These are phyloP conservation scores for Paramecium octaurelia DNA, from an alignment of 73 alveolate genomes.

Conservation along the genomic window DNA sequence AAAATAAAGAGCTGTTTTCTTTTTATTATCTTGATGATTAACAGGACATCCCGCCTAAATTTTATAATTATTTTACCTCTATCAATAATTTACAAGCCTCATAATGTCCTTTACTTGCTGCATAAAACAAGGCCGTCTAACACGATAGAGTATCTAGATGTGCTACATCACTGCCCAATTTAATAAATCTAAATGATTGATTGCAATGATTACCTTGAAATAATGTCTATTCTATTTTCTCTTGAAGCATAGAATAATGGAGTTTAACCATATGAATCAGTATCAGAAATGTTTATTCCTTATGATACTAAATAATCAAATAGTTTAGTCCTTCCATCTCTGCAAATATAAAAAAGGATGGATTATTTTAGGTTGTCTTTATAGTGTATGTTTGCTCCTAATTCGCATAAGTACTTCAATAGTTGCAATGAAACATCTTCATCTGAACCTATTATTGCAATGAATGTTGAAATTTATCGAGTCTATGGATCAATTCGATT, in stretches of 20 bases:
- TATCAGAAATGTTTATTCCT: conserved; percentile 15
- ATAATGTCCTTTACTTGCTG: conserved; percentile 90
- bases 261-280: conserved; percentile 65
- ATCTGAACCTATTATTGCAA: background rate
- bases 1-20: conserved; percentile 76
- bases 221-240: conserved; percentile 75
- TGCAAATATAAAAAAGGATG: conserved; percentile 43
- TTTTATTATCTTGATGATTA: conserved; percentile 75
- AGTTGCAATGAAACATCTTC: conserved; percentile 16
- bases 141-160: conserved; percentile 79
- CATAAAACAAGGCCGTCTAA: conserved; percentile 88
- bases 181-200: conserved; percentile 40
- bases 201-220: background rate
- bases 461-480: conserved; percentile 51
- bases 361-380: conserved; percentile 52
- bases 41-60: conserved; percentile 72
- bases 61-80: conserved; percentile 32
- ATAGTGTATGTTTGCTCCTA: conserved; percentile 50
- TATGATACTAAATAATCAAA: conserved; percentile 5
- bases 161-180: conserved; percentile 75
- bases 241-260: conserved; percentile 84
- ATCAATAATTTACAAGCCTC: conserved; percentile 74
- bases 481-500: conserved; percentile 47
- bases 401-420: conserved; percentile 8
- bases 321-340: conserved; percentile 58